These are phyloP conservation scores for Ceratobasidium sp. DNA, from an alignment of 1,284 basidiomycete genomes.

Conservation along the genomic window DNA sequence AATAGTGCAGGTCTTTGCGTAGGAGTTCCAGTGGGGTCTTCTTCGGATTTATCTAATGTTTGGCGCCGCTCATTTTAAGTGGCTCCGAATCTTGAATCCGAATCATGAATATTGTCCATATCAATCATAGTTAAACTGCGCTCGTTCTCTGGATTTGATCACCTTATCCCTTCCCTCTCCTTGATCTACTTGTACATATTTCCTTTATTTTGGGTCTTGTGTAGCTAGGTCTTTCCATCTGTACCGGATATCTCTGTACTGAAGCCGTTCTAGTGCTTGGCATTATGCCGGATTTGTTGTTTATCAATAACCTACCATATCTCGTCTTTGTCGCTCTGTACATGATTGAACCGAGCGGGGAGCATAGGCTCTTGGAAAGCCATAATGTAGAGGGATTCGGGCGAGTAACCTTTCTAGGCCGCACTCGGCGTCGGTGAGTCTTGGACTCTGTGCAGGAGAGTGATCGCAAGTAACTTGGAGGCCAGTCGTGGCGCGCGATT, in stretches of 20 bases:
- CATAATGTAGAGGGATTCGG: conserved; percentile 28
- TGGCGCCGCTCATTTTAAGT: not conserved
- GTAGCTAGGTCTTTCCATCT: not conserved
- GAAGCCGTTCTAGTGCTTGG: not conserved
- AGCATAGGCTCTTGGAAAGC: conserved; percentile 34
- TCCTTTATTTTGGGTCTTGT: not conserved
- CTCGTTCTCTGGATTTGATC: not conserved
- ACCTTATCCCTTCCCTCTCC: not conserved
- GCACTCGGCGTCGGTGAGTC: conserved; percentile 26
- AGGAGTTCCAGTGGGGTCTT: not conserved
- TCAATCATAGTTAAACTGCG: not conserved
- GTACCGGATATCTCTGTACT: conserved; percentile 4
- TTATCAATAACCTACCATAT: conserved; percentile 44
- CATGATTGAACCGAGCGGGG: conserved; percentile 37
- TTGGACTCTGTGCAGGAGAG: not conserved
- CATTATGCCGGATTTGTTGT: conserved; percentile 39
- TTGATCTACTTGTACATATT: conserved; percentile 13
- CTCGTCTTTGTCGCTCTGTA: conserved; percentile 23
- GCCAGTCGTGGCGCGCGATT: conserved; percentile 24
- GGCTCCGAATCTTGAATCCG: not conserved
- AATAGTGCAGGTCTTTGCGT: too few relatives aligned
- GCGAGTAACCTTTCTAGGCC: conserved; percentile 15
- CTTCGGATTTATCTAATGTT: not conserved
- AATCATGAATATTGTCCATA: not conserved
- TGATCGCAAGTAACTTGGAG: not conserved